Evolutionary conservation across 768 basidiomycete genomes (phyloP).

Genomic region (Cystobasidium ongulense): DNA sequence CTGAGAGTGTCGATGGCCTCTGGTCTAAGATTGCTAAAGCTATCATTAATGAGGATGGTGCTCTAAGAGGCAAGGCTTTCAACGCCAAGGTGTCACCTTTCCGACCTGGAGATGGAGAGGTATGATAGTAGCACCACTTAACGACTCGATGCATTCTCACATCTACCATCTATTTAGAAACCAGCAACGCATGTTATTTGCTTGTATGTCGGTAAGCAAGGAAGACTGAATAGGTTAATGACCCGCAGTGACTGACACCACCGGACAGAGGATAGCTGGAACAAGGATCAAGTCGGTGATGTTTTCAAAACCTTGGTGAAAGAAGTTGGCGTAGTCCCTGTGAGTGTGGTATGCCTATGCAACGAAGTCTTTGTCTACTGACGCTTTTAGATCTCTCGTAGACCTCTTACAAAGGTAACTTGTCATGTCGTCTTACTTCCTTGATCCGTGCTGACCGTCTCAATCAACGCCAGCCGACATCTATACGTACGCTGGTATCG

Average conservation of each 20-base stretch:
- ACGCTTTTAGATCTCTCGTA: neutral
- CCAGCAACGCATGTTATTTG: slow-evolving; percentile 31
- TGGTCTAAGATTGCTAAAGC: slow-evolving; percentile 37
- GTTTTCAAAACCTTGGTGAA: slow-evolving; percentile 30
- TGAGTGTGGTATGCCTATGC: neutral
- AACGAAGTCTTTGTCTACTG: neutral
- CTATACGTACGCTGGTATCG: slow-evolving; percentile 36
- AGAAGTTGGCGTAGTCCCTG: slow-evolving; percentile 9
- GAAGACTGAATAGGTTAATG: too few species aligned
- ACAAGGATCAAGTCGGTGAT: slow-evolving; percentile 27
- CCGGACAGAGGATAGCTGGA: slow-evolving; percentile 32
- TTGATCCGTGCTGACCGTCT: neutral
- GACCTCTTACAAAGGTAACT: slow-evolving; percentile 26
- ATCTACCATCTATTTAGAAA: neutral
- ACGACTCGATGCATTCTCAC: too few species aligned
- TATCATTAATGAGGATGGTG: slow-evolving; percentile 30
- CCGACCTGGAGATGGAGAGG: neutral
- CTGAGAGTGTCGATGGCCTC: slow-evolving; percentile 14
- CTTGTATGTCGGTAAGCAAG: slow-evolving; percentile 34
- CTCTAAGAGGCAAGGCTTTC: slow-evolving; percentile 28
- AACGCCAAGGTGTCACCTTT: slow-evolving; percentile 34
- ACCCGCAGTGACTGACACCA: neutral
- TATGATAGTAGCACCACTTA: too few species aligned
- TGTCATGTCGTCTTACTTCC: neutral
- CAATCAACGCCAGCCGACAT: slow-evolving; percentile 31